Conservation (phyloP, 306 rosid species). For the Dalbergia cultrata region DNA sequence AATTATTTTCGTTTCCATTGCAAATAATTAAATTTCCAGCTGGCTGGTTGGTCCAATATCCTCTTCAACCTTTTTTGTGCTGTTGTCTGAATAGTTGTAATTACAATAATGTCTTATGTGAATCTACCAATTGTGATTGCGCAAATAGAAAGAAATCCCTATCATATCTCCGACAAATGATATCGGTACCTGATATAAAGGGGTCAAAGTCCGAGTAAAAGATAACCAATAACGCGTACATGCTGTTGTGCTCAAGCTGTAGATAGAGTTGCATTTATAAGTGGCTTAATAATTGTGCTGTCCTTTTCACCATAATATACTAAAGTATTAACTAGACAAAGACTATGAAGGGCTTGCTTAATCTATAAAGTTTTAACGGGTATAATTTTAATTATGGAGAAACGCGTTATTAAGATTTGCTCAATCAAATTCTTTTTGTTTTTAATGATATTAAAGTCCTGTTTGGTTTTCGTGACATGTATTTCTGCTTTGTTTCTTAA, state of each 20-base stretch:
- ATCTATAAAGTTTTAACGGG: not conserved
- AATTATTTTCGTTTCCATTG: not conserved
- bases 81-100: constrained; percentile 23
- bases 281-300: constrained; percentile 27
- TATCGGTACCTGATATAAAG: constrained; percentile 8
- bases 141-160: constrained; percentile 21
- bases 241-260: constrained; percentile 28
- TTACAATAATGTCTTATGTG: constrained; percentile 26
- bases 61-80: not conserved
- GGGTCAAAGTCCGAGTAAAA: constrained; percentile 29
- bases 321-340: constrained; percentile 5
- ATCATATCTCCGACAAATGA: constrained; percentile 29
- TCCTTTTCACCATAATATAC: constrained; percentile 37
- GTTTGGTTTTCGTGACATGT: not conserved
- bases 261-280: constrained; percentile 15
- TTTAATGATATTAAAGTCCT: not conserved
- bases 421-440: constrained; percentile 1
- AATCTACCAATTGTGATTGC: constrained; percentile 1
- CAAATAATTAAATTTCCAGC: not conserved
- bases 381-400: not conserved
- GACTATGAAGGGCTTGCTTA: not conserved
- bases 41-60: not conserved
- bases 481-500: not conserved
- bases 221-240: constrained; percentile 20
- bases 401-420: constrained; percentile 18